Conservation (phyloP, 306 rosid species). For the Hippophae tibetana region DNA sequence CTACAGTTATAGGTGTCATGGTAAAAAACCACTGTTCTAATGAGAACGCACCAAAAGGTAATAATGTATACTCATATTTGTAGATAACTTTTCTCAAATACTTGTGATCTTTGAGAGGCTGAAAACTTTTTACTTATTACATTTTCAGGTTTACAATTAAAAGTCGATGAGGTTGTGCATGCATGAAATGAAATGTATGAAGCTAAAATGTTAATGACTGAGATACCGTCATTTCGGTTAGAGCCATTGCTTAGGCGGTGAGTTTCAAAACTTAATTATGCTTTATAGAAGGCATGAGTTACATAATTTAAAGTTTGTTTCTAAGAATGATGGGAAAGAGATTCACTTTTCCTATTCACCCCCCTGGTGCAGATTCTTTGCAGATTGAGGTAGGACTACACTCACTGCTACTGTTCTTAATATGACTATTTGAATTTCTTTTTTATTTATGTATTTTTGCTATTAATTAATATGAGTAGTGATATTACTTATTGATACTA, state of each 20-base stretch:
- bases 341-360: slow-evolving; percentile 18
- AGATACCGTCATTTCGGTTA: slow-evolving; percentile 71
- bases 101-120: background rate
- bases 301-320: slow-evolving; percentile 11
- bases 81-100: slow-evolving; percentile 3
- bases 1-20: slow-evolving; percentile 70
- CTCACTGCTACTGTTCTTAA: slow-evolving; percentile 7
- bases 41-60: slow-evolving; percentile 51
- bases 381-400: slow-evolving; percentile 35
- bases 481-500: no score
- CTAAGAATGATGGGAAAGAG: slow-evolving; percentile 12
- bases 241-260: slow-evolving; percentile 73
- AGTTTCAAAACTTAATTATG: slow-evolving; percentile 54
- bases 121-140: slow-evolving; percentile 8
- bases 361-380: slow-evolving; percentile 19
- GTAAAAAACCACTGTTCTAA: slow-evolving; percentile 80
- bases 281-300: slow-evolving; percentile 55
- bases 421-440: background rate
- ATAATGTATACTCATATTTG: slow-evolving; percentile 4
- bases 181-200: slow-evolving; percentile 88
- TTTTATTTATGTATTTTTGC: no score
- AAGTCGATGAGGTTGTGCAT: slow-evolving; percentile 72
- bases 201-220: slow-evolving; percentile 64
- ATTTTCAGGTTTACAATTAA: slow-evolving; percentile 58
- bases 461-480: no score